Evolutionary conservation across 1,284 basidiomycete species (phyloP).

Genomic region (Lignosus rhinocerotis): DNA sequence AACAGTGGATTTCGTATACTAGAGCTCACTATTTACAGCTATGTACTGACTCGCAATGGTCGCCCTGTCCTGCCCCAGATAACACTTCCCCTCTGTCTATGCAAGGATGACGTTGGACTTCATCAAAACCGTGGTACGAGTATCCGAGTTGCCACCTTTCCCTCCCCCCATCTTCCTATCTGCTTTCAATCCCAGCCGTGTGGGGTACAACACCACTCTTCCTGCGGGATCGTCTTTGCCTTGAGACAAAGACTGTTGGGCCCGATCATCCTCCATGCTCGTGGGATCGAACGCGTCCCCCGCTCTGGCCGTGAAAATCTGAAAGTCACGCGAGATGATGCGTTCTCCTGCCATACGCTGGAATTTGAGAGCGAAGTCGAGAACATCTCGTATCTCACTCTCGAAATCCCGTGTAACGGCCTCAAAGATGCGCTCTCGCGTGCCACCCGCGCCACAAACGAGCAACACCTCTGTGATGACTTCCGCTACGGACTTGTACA

Average conservation of each 20-base stretch:
- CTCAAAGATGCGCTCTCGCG: conserved; percentile 30
- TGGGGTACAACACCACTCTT: conserved; percentile 34
- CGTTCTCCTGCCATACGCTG: conserved; percentile 54
- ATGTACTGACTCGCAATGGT: too few relatives aligned
- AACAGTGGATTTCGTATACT: too few relatives aligned
- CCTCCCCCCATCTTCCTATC: conserved; percentile 16
- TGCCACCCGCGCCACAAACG: conserved; percentile 45
- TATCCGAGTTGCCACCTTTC: not conserved
- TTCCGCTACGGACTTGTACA: conserved; percentile 38
- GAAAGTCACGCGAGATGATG: conserved; percentile 44
- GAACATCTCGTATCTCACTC: conserved; percentile 42
- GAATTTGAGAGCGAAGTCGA: conserved; percentile 41
- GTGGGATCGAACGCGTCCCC: conserved; percentile 38
- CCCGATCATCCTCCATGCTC: conserved; percentile 47
- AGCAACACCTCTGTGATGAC: conserved; percentile 44
- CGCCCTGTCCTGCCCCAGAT: not conserved
- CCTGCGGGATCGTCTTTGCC: not conserved
- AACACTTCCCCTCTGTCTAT: not conserved
- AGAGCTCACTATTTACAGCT: too few relatives aligned
- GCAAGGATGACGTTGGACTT: not conserved
- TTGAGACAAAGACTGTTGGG: conserved; percentile 26
- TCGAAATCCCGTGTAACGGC: conserved; percentile 32
- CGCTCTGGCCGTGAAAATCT: conserved; percentile 34
- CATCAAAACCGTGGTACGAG: not conserved
- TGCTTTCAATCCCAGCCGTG: conserved; percentile 35